Evolutionary conservation across 495 filamentous ascomycete species (phyloP), one percentile per base, ranked within the genome.

Genomic region (Emericellopsis terricola): DNA sequence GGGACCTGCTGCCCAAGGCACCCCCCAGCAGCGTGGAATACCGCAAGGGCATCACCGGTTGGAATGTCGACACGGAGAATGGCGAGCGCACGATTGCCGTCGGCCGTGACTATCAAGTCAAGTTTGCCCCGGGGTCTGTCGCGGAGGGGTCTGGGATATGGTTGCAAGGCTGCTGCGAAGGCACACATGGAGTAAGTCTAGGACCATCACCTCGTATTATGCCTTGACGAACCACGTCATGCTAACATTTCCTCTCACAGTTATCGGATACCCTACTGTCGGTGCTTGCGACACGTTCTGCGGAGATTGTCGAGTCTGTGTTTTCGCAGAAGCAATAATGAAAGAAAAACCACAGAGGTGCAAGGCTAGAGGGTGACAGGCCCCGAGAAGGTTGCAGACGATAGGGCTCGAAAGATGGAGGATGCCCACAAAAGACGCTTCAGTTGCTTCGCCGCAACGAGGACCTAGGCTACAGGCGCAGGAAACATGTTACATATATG

Each of bases 111-210:
- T 97, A 97, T 49, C 61, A 64, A 9, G 69, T 94, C 2, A 52
- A 66, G 17, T 78, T 86, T 42, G 63, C 72, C 16, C 56, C 62
- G 6, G 69, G 64, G 16, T 68, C 69, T 40, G 77, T 94, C 18
- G 61, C 75, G 10, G 67, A 71, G 6, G 60, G 56, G 2, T 62
- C 59, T n/a, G 85, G 85, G 8, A 66, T 94, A 20, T 97, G 83
- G 84, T 61, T 97, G 40, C 89, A 94, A 55, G 89, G 89, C 1
- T 94, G 85, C 52, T 89, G 84, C 46, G 84, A 97, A 56, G 70
- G 64, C 38, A 93, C 82, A 18, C 89, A 94, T 50, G 89, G 89
- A 23, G 78, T 84, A 62, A 69, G 75, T 29, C 2, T 26, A 27
- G 7, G n/a, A n/a, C n/a, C n/a, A n/a, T n/a, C n/a, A n/a, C n/a